Conservation (phyloP, 2,329 filamentous ascomycete genomes). For the Xylariaceae sp. region DNA sequence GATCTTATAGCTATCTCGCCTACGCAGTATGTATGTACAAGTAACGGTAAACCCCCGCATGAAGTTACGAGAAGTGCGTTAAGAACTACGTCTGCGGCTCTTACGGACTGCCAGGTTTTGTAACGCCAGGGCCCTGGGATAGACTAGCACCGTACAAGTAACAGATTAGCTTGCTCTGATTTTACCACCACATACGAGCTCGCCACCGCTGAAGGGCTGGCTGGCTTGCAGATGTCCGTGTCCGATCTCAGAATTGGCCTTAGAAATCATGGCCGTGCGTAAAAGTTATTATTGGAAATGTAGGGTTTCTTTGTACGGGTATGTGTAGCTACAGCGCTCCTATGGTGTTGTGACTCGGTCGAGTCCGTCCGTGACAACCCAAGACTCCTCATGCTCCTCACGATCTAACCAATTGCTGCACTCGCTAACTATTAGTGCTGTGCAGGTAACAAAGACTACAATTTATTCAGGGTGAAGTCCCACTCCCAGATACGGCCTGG, state of each 20-base stretch:
- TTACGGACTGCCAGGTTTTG: background rate
- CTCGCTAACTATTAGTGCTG: conserved; percentile 2
- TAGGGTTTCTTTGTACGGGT: too few species aligned
- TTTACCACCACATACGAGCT: conserved; percentile 5
- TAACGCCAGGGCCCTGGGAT: conserved; percentile 2
- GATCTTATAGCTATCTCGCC: conserved; percentile 8
- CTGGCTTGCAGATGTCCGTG: too few species aligned
- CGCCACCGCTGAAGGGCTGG: too few species aligned
- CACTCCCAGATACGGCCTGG: too few species aligned
- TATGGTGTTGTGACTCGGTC: too few species aligned
- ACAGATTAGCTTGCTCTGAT: background rate
- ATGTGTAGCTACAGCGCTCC: too few species aligned
- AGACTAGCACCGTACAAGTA: background rate
- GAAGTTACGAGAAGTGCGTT: background rate
- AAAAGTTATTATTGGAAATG: too few species aligned
- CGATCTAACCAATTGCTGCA: conserved; percentile 17
- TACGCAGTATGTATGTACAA: background rate
- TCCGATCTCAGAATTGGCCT: too few species aligned
- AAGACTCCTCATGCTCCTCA: conserved; percentile 8
- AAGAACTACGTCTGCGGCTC: conserved; percentile 9
- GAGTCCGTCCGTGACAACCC: conserved; percentile 9
- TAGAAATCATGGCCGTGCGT: too few species aligned
- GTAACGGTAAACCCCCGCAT: too few species aligned
- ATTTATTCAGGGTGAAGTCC: conserved; percentile 13
- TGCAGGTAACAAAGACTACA: conserved; percentile 13